These are phyloP conservation scores for Thielaviopsis populi DNA, from an alignment of 2,329 filamentous ascomycete genomes.

Conservation along the genomic window DNA sequence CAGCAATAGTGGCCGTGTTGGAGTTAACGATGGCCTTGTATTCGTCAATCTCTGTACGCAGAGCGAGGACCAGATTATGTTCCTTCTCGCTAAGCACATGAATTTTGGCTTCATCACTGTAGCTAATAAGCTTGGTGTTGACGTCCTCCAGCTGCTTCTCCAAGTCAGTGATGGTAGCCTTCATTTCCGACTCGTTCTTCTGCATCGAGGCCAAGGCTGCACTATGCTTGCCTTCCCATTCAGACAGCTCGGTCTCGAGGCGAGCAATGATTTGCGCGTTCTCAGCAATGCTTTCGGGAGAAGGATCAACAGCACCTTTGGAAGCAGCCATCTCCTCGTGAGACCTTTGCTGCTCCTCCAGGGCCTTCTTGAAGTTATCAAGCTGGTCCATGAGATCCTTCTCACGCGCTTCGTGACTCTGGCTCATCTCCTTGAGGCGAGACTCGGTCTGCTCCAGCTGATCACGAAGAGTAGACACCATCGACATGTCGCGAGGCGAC, in stretches of 20 bases:
- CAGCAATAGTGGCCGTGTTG: constrained; percentile 53
- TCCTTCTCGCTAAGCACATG: constrained; percentile 37
- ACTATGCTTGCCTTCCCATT: constrained; percentile 65
- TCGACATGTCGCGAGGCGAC: constrained; percentile 77
- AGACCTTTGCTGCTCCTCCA: constrained; percentile 13
- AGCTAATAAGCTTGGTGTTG: constrained; percentile 34
- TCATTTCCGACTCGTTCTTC: constrained; percentile 56
- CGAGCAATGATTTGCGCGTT: constrained; percentile 32
- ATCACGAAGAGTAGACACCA: constrained; percentile 73
- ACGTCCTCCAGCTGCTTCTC: constrained; percentile 44
- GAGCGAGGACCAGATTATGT: constrained; percentile 40
- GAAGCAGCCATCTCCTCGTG: not conserved
- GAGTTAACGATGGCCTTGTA: constrained; percentile 60
- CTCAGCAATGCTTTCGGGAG: constrained; percentile 10
- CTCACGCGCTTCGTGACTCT: constrained; percentile 58
- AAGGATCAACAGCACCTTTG: constrained; percentile 2
- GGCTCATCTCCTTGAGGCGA: constrained; percentile 58
- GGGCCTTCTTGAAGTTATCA: constrained; percentile 28
- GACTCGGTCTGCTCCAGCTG: constrained; percentile 78
- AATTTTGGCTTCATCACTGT: constrained; percentile 29
- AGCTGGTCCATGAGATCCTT: constrained; percentile 59
- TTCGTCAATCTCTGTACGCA: constrained; percentile 65
- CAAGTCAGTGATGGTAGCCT: constrained; percentile 56
- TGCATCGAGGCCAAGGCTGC: constrained; percentile 55
- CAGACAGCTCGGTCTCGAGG: constrained; percentile 55